Percentiles rank a stretch among this genome's conserved stretches.
Evolutionary conservation across 768 basidiomycete genomes (phyloP).

Genomic region (Suillus subluteus): DNA sequence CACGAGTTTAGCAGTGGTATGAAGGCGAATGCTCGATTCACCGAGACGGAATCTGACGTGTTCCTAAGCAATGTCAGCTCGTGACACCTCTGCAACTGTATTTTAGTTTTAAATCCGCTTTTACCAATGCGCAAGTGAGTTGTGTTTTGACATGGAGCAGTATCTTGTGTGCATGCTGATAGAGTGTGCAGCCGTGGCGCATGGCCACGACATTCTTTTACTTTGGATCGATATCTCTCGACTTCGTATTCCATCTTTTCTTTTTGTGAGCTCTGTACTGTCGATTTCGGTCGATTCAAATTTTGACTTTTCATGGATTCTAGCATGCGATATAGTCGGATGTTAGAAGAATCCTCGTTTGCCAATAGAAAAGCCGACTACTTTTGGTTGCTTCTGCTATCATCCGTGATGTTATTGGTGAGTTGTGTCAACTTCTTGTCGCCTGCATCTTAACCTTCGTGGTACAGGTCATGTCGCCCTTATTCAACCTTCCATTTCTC

Average conservation of each 20-base stretch:
- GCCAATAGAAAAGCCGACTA: conserved; percentile 91
- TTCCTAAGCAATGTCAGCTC: conserved; percentile 83
- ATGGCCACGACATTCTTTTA: conserved; percentile 92
- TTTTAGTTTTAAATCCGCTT: conserved; percentile 86
- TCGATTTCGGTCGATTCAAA: background rate
- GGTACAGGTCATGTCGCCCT: conserved; percentile 73
- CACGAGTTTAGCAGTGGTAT: conserved; percentile 84
- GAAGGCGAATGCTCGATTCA: conserved; percentile 36
- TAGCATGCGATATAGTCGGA: conserved; percentile 95
- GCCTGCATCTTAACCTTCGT: conserved; percentile 8
- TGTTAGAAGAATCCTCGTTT: conserved; percentile 97
- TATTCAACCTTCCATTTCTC: conserved; percentile 91
- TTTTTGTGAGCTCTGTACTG: conserved; percentile 82
- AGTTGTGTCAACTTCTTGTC: conserved; percentile 24
- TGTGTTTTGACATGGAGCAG: conserved; percentile 5
- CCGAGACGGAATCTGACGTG: conserved; percentile 11
- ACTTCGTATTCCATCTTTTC: conserved; percentile 96
- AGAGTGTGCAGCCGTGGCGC: conserved; percentile 73
- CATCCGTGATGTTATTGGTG: conserved; percentile 85
- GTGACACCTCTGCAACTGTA: conserved; percentile 92
- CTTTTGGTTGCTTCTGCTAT: conserved; percentile 90
- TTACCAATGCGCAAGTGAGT: conserved; percentile 78
- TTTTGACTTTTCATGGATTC: conserved; percentile 1
- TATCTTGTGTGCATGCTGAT: conserved; percentile 17
- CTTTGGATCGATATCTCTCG: conserved; percentile 91